Percentiles rank a stretch among this genome's conserved stretches.
These are phyloP conservation scores for Hypoxylon sp. DNA, from an alignment of 2,329 filamentous ascomycete species.

Conservation along the genomic window DNA sequence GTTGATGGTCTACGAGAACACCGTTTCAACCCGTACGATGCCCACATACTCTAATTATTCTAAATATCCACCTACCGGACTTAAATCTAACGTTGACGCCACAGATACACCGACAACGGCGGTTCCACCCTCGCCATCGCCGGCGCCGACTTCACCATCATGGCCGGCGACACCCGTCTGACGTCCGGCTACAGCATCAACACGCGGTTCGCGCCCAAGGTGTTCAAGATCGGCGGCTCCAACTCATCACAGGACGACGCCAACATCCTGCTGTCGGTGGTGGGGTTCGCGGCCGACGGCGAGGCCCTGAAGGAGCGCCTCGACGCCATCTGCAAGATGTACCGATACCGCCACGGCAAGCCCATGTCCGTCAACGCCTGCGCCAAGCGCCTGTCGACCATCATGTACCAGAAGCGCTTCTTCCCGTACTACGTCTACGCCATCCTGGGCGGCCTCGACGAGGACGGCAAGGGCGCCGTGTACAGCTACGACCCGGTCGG, in stretches of 20 bases:
- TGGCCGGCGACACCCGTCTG: conserved; percentile 96
- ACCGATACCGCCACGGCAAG: conserved; percentile 98
- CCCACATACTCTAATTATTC: conserved; percentile 4
- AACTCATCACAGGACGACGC: conserved; percentile 88
- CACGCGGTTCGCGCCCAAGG: conserved; percentile 93
- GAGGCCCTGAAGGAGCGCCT: conserved; percentile 93
- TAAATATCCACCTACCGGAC: not conserved
- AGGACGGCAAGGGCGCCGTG: conserved; percentile 92
- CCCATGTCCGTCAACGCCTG: conserved; percentile 95
- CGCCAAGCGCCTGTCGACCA: conserved; percentile 93
- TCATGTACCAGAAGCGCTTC: conserved; percentile 97
- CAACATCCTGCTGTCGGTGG: conserved; percentile 90
- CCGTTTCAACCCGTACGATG: conserved; percentile 89
- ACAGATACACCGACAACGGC: conserved; percentile 96
- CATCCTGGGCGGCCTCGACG: conserved; percentile 93
- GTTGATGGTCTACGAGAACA: conserved; percentile 77
- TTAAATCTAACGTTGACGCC: conserved; percentile 32
- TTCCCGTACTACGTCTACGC: conserved; percentile 99
- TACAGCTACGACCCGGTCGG: conserved; percentile 99
- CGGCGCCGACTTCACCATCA: conserved; percentile 93
- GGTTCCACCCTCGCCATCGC: conserved; percentile 96
- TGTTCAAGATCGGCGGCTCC: conserved; percentile 96
- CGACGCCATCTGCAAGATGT: conserved; percentile 97
- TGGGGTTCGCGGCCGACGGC: conserved; percentile 95
- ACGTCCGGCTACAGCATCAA: conserved; percentile 99